Conservation (phyloP, 2,329 filamentous ascomycete species). For the Microcyclospora pomicola region DNA sequence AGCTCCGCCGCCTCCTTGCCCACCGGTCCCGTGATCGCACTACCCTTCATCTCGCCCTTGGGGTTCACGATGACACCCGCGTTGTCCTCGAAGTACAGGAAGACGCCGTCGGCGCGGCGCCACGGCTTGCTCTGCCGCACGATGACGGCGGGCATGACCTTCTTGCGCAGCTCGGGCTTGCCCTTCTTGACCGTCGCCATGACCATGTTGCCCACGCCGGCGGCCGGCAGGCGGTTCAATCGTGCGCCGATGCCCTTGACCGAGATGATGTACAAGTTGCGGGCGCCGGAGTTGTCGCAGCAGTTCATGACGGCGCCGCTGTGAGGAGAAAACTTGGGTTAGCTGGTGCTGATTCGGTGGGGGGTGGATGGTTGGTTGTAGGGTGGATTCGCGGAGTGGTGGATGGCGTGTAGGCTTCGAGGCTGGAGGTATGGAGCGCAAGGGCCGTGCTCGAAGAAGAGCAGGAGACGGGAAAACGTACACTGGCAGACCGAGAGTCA, state of each 20-base stretch:
- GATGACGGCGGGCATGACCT: constrained; percentile 99
- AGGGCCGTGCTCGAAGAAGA: too few species aligned
- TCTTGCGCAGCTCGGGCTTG: constrained; percentile 99
- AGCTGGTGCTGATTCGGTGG: too few species aligned
- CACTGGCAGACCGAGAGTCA: constrained; percentile 99
- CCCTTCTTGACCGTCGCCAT: constrained; percentile 99
- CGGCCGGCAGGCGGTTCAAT: constrained; percentile 92
- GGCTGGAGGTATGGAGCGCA: neutral
- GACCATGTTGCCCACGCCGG: constrained; percentile 98
- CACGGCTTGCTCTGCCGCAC: constrained; percentile 98
- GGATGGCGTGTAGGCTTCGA: constrained; percentile 2
- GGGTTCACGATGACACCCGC: constrained; percentile 99
- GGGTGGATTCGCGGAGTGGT: neutral
- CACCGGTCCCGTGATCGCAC: constrained; percentile 95
- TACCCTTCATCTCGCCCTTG: constrained; percentile 99
- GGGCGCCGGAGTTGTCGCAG: constrained; percentile 97
- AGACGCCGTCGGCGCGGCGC: constrained; percentile 96
- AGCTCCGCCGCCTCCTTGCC: constrained; percentile 99
- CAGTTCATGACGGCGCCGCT: constrained; percentile 99
- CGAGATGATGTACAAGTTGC: constrained; percentile 98
- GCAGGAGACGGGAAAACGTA: constrained; percentile 44
- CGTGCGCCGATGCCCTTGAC: constrained; percentile 97
- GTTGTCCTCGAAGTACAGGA: constrained; percentile 99
- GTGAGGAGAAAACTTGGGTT: neutral
- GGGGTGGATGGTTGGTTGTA: too few species aligned